phyloP scores from a whole-genome alignment of 768 basidiomycete species.

The Xerocomellus intermedius region DNA sequence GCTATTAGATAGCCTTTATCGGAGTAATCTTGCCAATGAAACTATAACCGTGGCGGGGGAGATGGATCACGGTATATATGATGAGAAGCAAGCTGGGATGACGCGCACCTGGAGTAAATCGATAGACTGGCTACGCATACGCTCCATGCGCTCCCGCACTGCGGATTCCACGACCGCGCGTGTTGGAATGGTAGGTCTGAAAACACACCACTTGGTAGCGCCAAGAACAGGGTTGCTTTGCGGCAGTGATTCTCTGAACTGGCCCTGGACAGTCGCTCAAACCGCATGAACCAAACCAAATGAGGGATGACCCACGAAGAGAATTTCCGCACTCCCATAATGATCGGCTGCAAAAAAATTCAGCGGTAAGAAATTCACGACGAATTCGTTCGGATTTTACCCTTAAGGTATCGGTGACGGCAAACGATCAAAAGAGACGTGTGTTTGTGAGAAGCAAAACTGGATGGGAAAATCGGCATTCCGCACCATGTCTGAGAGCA shows the following conservation, averaged over 20 bases:
- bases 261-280: constrained; percentile 49
- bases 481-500: constrained; percentile 54
- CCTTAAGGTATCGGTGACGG: constrained; percentile 18
- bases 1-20: constrained; percentile 48
- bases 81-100: background rate
- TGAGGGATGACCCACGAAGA: constrained; percentile 55
- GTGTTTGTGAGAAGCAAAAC: constrained; percentile 16
- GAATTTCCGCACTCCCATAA: constrained; percentile 79
- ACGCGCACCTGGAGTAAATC: constrained; percentile 69
- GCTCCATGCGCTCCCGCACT: constrained; percentile 66
- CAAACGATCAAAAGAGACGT: background rate
- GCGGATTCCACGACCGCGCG: constrained; percentile 58
- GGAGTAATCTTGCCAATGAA: constrained; percentile 76
- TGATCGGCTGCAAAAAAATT: constrained; percentile 62
- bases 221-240: constrained; percentile 50
- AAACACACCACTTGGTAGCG: constrained; percentile 88
- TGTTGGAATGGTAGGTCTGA: constrained; percentile 51
- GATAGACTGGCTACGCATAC: constrained; percentile 57
- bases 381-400: constrained; percentile 16
- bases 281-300: background rate
- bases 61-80: background rate
- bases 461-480: constrained; percentile 6
- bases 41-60: constrained; percentile 38
- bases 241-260: constrained; percentile 53
- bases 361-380: constrained; percentile 7